Base-by-base conservation (phyloP, 495 filamentous ascomycete species). In the Neurospora tetrasperma region DNA sequence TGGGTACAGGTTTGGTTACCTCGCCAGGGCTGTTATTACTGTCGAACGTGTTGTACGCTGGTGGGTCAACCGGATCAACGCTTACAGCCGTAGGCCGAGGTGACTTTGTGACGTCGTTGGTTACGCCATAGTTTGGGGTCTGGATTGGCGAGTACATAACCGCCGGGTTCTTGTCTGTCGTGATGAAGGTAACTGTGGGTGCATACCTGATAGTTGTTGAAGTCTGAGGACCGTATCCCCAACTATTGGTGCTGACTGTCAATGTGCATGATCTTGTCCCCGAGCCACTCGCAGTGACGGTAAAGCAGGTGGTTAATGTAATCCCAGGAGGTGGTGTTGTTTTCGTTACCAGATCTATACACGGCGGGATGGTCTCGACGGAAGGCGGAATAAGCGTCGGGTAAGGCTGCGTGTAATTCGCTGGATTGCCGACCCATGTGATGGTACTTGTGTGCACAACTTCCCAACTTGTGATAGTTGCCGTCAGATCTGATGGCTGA, bases 81-180 rank as follows among this genome's bases (percentile, higher is more conserved):
- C 75, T 75, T 14, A 59, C 72, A 2, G 76, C 71, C 1, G 46
- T 54, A 71, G 80, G 40, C 48, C 73, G 16, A 1, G 31, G 54
- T 9, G 54, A 4, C 27, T 12, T 16, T 66, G 54, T 66, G 31
- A 16, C 16, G 12, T 70, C 73, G 16, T 73, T 78, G 42, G 77
- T 77, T 16, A 84, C 83, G 72, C 84, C 83, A 73, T 84, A 86
- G 73, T 80, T 73, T 0, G 84, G 84, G 9, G 82, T 79, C 9
- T 76, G 41, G 46, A 82, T 77, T 23, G 78, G 78, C 10, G 83
- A 74, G 72, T 78, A 85, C 10, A 85, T 78, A 42, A 86, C 83
- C 42, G 82, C 82, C 2, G 84, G 84, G 62, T 86, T 86, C 73
- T 85, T 86, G 69, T 85, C 84, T 11, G 84, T 86, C 14, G 84